Base-by-base conservation (phyloP, 2,329 filamentous ascomycete genomes). In the Fusarium incarnatum region DNA sequence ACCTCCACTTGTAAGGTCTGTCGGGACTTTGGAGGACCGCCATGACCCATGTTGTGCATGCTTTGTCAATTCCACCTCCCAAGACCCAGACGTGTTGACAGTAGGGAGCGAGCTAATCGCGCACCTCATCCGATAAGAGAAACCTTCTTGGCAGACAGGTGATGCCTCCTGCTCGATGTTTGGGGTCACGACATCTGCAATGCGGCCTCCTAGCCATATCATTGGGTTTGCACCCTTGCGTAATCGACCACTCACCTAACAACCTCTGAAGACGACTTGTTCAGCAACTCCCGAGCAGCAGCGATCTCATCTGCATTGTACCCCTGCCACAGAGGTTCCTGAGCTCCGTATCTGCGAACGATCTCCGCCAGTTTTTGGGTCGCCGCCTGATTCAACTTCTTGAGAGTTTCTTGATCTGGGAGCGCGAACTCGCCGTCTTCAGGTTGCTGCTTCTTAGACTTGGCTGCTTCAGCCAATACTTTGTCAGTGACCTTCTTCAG, bases 351-450 rank as follows among this genome's bases (percentile, higher is more conserved):
- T 66, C 87, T 86, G 64, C 91, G 86, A 66, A 94, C 88, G 73
- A 96, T 94, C 77, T 95, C 92, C 2, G 87, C 86, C 16, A 97
- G 85, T 79, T 94, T 94, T 60, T 85, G 83, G 2, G 92, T 95
- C 23, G 93, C 92, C 61, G 87, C 79, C 77, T 92, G 87, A 71
- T 93, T 91, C 50, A 97, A 84, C 73, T 87, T 88, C 77, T 91
- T 85, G 12, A 94, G 81, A 2, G 87, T 91, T 50, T 83, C 81
- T 27, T 85, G 76, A 15, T 86, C 82, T 5, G 91, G 91, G 5
- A 89, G 77, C 3, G 85, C 73, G 60, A 89, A 83, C 15, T 82
- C 84, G 25, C 86, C 86, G 23, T 79, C 73, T 25, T 86, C 86
- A 11, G 79, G 75, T 61, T 83, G 81, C 70, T 84, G 81, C 70